A percentile compares a stretch with the other conserved stretches of the same genome.
phyloP scores from a whole-genome alignment of 306 rosid genomes.

The Quercus gilva region DNA sequence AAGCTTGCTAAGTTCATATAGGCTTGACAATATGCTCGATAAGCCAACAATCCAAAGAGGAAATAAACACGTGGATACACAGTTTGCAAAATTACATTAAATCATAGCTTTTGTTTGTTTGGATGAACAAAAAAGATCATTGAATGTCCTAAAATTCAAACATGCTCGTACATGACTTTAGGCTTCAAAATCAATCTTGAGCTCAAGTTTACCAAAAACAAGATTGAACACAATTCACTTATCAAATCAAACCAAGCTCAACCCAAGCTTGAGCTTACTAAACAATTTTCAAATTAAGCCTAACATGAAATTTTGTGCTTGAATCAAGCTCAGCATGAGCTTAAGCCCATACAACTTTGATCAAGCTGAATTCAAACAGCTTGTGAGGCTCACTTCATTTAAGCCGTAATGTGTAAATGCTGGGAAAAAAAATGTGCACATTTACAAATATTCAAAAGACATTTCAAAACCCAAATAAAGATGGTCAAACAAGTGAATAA shows the following conservation, averaged over 20 bases:
- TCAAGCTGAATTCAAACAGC: neutral
- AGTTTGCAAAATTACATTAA: neutral
- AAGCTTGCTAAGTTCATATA: neutral
- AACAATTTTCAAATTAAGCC: neutral
- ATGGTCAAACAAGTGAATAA: neutral
- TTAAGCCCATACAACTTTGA: neutral
- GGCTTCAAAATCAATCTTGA: neutral
- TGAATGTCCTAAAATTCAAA: neutral
- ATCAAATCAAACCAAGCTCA: neutral
- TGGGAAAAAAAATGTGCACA: neutral
- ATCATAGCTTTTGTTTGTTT: neutral
- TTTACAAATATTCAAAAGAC: neutral
- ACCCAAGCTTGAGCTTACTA: neutral
- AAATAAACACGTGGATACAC: neutral
- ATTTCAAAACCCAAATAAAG: neutral
- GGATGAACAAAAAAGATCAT: neutral
- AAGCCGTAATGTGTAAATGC: neutral
- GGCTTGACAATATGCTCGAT: neutral
- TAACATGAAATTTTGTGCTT: neutral
- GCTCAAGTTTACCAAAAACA: neutral
- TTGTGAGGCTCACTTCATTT: neutral
- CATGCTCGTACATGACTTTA: neutral
- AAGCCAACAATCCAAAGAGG: neutral
- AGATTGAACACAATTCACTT: neutral
- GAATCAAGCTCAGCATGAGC: neutral